phyloP scores from a whole-genome alignment of 352 stramenopile species.

The Phytophthora constricta region DNA sequence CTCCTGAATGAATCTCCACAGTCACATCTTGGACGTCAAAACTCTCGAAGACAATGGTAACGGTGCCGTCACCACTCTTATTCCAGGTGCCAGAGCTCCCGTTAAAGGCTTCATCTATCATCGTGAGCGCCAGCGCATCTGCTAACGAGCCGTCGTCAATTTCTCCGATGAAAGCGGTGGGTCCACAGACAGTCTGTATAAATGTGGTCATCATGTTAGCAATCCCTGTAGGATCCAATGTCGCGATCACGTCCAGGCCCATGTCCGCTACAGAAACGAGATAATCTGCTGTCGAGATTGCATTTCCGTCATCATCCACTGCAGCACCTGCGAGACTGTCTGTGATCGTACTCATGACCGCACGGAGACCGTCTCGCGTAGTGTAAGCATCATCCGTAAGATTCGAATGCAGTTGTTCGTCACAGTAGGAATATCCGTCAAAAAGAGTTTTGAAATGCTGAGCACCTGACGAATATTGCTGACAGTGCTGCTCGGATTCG shows the following conservation, averaged over 20 bases:
- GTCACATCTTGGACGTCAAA: constrained; percentile 45
- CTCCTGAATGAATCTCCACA: constrained; percentile 51
- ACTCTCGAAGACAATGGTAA: constrained; percentile 50
- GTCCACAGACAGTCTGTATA: constrained; percentile 62
- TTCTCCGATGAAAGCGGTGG: constrained; percentile 50
- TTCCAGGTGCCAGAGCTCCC: constrained; percentile 47
- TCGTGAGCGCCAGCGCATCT: constrained; percentile 47
- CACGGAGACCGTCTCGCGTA: constrained; percentile 54
- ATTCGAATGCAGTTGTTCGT: constrained; percentile 46
- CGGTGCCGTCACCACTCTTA: constrained; percentile 36
- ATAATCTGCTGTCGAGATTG: constrained; percentile 40
- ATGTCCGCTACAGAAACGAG: constrained; percentile 42
- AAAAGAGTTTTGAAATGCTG: constrained; percentile 48
- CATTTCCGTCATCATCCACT: constrained; percentile 29
- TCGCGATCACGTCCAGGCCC: constrained; percentile 48
- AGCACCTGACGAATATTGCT: constrained; percentile 44
- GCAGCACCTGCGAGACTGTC: constrained; percentile 44
- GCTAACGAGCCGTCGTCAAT: constrained; percentile 51
- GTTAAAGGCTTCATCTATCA: constrained; percentile 45
- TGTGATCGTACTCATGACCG: constrained; percentile 48
- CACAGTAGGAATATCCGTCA: constrained; percentile 57
- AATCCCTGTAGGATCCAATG: constrained; percentile 57
- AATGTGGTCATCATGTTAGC: constrained; percentile 51
- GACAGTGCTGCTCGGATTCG: constrained; percentile 28
- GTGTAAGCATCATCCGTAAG: constrained; percentile 37